A percentile compares a stretch with the other conserved stretches of the same genome.
Conservation (phyloP, 257 asterid genomes). For the Eustoma russellianum region DNA sequence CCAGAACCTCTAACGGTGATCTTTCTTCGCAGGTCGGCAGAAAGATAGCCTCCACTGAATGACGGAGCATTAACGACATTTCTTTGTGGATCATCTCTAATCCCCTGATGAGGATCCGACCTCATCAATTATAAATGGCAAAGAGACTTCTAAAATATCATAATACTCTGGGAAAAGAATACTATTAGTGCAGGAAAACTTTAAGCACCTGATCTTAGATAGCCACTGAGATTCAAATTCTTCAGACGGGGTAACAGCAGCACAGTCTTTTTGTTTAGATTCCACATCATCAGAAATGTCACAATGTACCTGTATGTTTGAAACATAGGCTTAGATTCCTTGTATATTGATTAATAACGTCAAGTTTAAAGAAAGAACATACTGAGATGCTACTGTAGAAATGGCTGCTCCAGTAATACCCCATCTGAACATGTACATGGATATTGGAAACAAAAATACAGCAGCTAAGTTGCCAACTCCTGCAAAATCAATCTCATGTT, state of each 20-base stretch:
- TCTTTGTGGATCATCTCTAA: too few relatives aligned
- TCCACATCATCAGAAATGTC: slow-evolving; percentile 29
- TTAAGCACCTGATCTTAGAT: slow-evolving; percentile 26
- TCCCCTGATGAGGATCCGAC: too few relatives aligned
- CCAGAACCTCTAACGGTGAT: too few relatives aligned
- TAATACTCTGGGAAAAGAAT: not conserved
- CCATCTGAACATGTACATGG: slow-evolving; percentile 19
- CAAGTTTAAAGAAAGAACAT: not conserved
- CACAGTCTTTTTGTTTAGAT: slow-evolving; percentile 24
- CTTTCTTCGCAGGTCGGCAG: too few relatives aligned
- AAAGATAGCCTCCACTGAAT: too few relatives aligned
- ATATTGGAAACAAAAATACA: slow-evolving; percentile 21
- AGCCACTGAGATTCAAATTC: slow-evolving; percentile 20
- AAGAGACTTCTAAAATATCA: not conserved
- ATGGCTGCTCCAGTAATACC: slow-evolving; percentile 33
- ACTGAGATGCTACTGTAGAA: slow-evolving; percentile 30
- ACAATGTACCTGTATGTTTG: slow-evolving; percentile 23
- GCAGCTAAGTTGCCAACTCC: slow-evolving; percentile 29
- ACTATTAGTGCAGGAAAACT: not conserved
- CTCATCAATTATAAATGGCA: not conserved
- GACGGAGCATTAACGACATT: too few relatives aligned
- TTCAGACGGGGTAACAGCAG: slow-evolving; percentile 18
- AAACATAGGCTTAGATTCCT: not conserved
- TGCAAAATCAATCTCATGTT: slow-evolving; percentile 4
- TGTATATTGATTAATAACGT: not conserved